Base-by-base conservation (phyloP, 176 grass and related monocot genomes). In the Cenchrus americanus region DNA sequence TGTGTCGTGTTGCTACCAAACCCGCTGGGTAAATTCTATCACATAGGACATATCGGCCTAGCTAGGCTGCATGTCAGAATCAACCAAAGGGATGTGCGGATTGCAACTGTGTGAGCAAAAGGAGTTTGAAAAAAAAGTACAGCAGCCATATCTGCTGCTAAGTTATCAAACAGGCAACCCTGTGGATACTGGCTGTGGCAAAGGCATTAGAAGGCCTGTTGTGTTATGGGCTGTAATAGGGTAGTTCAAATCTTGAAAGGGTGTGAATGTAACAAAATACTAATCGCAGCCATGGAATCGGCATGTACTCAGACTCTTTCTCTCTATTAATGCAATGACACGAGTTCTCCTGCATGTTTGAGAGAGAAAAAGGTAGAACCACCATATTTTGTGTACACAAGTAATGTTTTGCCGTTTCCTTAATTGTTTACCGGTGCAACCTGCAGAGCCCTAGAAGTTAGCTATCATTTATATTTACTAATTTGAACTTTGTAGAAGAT, bases 61-160 rank as follows among this genome's bases (percentile, higher is more conserved):
- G 5, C 30, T 85, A 85, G 41, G 17, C 22, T 81, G 53, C 53
- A 23, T 18, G 71, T 64, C 9, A 47, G 22, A 15, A 30, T 75
- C 43, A 62, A 53, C 44, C 9, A 80, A 61, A 80, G 46, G 27
- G 47, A 12, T 0, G 50, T 55, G 17, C 21, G 15, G 34, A 37
- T 37, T 37, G 14, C 15, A 8, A 11, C 9, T 8, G 10, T 48
- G 46, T 0, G 8, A 21, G 19, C 37, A 30, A 64, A 75, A 6
- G 30, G 50, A 17, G 27, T 40, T 75, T 75, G 14, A 40, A 41
- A 57, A 54, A 55, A 75, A n/a, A 1, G 24, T 57, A 70, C 5
- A 70, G 10, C 42, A 5, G 15, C 68, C 23, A 27, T 66, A 54
- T 54, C 15, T 86, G 15, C 34, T 37, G 34, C 34, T 0, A 37